Evolutionary conservation across 495 filamentous ascomycete species (phyloP).

Genomic region (Annulohypoxylon stygium): DNA sequence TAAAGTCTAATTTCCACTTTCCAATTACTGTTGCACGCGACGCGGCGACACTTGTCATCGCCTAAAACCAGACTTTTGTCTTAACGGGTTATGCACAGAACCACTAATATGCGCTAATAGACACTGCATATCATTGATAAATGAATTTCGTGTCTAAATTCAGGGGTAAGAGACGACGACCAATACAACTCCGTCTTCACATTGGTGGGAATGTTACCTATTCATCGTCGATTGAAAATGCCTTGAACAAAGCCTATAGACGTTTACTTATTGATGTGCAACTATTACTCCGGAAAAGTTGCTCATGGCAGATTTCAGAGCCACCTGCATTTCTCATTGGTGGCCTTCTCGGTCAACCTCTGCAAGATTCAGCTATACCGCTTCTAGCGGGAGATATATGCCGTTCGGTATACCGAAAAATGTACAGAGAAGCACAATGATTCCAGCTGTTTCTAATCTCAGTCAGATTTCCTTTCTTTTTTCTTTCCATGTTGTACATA

Average conservation of each 20-base stretch:
- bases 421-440: background rate
- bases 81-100: constrained; percentile 5
- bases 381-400: background rate
- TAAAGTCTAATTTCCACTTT: constrained; percentile 11
- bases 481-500: background rate
- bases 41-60: constrained; percentile 22
- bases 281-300: background rate
- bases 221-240: background rate
- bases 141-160: background rate
- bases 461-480: background rate
- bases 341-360: background rate
- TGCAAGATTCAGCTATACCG: background rate
- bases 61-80: background rate
- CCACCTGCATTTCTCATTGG: constrained; percentile 5
- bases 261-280: background rate
- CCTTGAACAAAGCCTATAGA: background rate
- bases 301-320: background rate
- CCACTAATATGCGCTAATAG: background rate
- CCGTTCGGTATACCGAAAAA: background rate
- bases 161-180: constrained; percentile 9
- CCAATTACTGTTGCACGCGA: constrained; percentile 18
- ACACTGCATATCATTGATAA: background rate
- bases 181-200: background rate
- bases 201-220: background rate
- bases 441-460: constrained; percentile 4